Evolutionary conservation across 1,284 basidiomycete species (phyloP).

Genomic region (Prillingera fragicola): DNA sequence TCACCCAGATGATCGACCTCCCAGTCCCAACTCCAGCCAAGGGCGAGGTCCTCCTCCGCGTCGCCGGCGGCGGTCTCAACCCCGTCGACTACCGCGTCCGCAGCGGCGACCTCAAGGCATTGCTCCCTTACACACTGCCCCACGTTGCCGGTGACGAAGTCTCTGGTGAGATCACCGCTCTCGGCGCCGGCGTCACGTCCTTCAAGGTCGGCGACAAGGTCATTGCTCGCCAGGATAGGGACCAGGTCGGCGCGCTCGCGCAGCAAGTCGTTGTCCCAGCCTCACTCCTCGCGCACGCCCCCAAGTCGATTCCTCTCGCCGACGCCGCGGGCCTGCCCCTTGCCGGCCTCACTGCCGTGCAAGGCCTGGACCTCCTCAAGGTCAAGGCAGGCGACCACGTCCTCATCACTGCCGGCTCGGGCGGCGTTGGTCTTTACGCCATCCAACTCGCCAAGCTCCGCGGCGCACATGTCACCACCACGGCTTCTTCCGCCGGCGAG

Average conservation of each 20-base stretch:
- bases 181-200: slow-evolving; percentile 24
- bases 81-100: slow-evolving; percentile 35
- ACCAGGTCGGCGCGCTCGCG: slow-evolving; percentile 38
- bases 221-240: slow-evolving; percentile 49
- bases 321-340: slow-evolving; percentile 21
- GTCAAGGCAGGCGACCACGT: slow-evolving; percentile 24
- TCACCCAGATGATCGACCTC: slow-evolving; percentile 7
- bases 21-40: slow-evolving; percentile 6
- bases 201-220: slow-evolving; percentile 50
- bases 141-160: slow-evolving; percentile 37
- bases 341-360: slow-evolving; percentile 17
- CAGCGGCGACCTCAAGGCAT: slow-evolving; percentile 21
- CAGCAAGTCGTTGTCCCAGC: slow-evolving; percentile 42
- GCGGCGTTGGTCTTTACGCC: slow-evolving; percentile 51
- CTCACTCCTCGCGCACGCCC: slow-evolving; percentile 11
- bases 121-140: slow-evolving; percentile 7
- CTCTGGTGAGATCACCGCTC: slow-evolving; percentile 47
- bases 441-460: slow-evolving; percentile 50
- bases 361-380: slow-evolving; percentile 16
- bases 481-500: slow-evolving; percentile 48
- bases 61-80: slow-evolving; percentile 21
- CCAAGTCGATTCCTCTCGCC: slow-evolving; percentile 7
- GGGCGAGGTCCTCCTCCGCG: slow-evolving; percentile 13
- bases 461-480: slow-evolving; percentile 50
- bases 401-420: slow-evolving; percentile 50